phyloP scores from a whole-genome alignment of 306 rosid genomes.

The Rubus idaeus region DNA sequence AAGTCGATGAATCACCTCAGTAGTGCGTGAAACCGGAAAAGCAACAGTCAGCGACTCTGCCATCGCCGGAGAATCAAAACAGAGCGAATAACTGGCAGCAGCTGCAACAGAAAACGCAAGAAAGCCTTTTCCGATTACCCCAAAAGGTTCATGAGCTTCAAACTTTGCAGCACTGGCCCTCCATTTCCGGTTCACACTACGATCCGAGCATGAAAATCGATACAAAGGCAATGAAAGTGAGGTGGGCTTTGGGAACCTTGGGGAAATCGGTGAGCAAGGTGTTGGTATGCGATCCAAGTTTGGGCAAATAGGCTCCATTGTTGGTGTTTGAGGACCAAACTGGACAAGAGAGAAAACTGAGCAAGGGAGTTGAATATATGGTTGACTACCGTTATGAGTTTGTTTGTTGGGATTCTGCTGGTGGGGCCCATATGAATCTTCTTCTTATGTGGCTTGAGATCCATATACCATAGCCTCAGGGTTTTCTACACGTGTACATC shows the following conservation, averaged over 20 bases:
- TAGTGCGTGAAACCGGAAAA: constrained; percentile 90
- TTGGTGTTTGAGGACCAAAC: not conserved
- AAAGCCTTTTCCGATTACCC: constrained; percentile 43
- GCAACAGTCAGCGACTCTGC: constrained; percentile 94
- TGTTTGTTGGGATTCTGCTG: constrained; percentile 30
- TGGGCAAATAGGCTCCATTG: constrained; percentile 52
- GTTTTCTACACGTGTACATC: not conserved
- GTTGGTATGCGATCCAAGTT: constrained; percentile 39
- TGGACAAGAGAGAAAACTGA: not conserved
- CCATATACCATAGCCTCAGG: not conserved
- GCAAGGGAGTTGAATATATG: not conserved
- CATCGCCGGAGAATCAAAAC: constrained; percentile 52
- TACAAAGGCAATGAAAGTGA: constrained; percentile 29
- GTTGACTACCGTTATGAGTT: not conserved
- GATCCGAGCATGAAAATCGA: constrained; percentile 28
- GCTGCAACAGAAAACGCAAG: constrained; percentile 65
- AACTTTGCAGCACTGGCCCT: constrained; percentile 19
- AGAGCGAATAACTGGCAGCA: constrained; percentile 50
- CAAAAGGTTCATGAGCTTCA: constrained; percentile 10
- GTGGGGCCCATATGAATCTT: constrained; percentile 35
- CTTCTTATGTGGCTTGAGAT: constrained; percentile 32
- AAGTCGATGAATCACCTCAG: constrained; percentile 48
- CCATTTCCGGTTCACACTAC: constrained; percentile 29
- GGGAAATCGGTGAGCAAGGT: constrained; percentile 19
- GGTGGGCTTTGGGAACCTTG: constrained; percentile 21